Percentiles rank a stretch among this genome's conserved stretches.
phyloP scores from a whole-genome alignment of 495 filamentous ascomycete genomes.

The Glutinoglossum americanum region DNA sequence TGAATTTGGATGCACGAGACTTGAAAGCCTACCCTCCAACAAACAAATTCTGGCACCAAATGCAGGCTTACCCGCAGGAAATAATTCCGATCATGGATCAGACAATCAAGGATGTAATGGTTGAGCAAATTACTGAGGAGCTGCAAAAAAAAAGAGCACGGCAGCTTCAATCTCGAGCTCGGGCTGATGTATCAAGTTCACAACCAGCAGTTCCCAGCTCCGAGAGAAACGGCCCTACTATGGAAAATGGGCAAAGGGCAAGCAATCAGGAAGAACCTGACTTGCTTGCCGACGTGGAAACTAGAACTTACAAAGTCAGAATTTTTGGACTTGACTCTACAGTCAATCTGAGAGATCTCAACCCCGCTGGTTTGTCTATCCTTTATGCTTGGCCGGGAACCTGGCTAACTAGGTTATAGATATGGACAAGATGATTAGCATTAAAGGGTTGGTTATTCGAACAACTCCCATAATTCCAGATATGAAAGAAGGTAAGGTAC shows the following conservation, averaged over 20 bases:
- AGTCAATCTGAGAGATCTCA: constrained; percentile 86
- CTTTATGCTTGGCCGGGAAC: not conserved
- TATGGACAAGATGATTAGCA: constrained; percentile 87
- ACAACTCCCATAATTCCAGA: constrained; percentile 93
- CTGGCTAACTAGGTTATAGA: constrained; percentile 26
- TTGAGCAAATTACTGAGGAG: constrained; percentile 65
- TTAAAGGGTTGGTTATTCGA: constrained; percentile 93
- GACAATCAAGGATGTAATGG: constrained; percentile 75
- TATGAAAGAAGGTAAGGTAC: constrained; percentile 58
- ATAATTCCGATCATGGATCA: constrained; percentile 95
- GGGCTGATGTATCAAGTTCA: constrained; percentile 37
- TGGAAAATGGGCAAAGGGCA: constrained; percentile 25
- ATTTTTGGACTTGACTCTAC: constrained; percentile 74
- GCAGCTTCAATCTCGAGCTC: constrained; percentile 25
- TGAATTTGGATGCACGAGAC: constrained; percentile 78
- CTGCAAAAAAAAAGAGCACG: constrained; percentile 47
- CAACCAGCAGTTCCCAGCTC: constrained; percentile 54
- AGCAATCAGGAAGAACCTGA: constrained; percentile 30
- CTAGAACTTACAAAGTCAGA: constrained; percentile 61
- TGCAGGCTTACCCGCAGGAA: constrained; percentile 81
- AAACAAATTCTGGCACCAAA: constrained; percentile 82
- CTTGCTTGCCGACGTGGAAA: constrained; percentile 30
- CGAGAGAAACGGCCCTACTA: constrained; percentile 19
- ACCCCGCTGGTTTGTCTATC: constrained; percentile 47
- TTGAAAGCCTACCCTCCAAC: constrained; percentile 86